These are phyloP conservation scores for Naganishia onofrii DNA, from an alignment of 768 basidiomycete species.

Conservation along the genomic window DNA sequence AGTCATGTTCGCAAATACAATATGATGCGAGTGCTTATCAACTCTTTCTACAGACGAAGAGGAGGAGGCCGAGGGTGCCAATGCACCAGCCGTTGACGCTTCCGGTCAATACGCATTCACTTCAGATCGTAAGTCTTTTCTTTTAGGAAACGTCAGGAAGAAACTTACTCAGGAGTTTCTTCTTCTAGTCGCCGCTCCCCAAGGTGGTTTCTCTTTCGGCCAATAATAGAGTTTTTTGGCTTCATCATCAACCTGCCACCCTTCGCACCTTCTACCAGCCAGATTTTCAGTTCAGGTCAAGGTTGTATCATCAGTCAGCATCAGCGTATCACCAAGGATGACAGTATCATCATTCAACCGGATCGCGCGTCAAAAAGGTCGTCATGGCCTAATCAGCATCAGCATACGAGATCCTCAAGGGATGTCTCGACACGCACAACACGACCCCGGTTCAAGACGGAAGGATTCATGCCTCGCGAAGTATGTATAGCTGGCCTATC, in stretches of 20 bases:
- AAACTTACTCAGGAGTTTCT: conserved; percentile 29
- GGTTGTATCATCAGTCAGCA: conserved; percentile 15
- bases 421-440: conserved; percentile 28
- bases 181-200: conserved; percentile 73
- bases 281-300: conserved; percentile 6
- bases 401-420: conserved; percentile 31
- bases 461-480: background rate
- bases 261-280: background rate
- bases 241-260: background rate
- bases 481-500: background rate
- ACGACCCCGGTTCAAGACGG: background rate
- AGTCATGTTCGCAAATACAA: background rate
- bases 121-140: conserved; percentile 43
- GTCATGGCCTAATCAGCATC: conserved; percentile 21
- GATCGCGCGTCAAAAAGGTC: conserved; percentile 18
- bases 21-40: background rate
- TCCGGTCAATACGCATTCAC: conserved; percentile 55
- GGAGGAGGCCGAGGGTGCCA: conserved; percentile 78
- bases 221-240: conserved; percentile 14
- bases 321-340: conserved; percentile 10
- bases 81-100: conserved; percentile 63
- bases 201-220: conserved; percentile 94
- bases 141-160: conserved; percentile 58
- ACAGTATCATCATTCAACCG: conserved; percentile 2
- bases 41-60: conserved; percentile 62